Evolutionary conservation across 2,329 filamentous ascomycete genomes (phyloP), one percentile per base, ranked within the genome.

Genomic region (Neofusicoccum laricinum): DNA sequence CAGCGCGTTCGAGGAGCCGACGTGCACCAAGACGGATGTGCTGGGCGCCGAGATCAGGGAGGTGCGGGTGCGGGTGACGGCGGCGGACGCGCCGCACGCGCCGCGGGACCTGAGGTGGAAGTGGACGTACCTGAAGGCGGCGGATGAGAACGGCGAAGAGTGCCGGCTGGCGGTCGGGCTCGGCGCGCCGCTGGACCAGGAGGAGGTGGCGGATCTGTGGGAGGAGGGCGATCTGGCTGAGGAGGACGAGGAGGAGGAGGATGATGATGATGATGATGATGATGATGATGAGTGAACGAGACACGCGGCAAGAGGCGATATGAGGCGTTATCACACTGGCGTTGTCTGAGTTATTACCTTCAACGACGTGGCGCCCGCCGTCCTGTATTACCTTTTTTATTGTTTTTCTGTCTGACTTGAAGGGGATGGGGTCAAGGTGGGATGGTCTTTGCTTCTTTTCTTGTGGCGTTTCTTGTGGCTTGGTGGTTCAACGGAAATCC

Each of bases 11-110:
- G 63, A 64, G 53, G 55, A 64, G 55, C 63, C 63, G 11, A 64
- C 63, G 8, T 25, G 19, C 38, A 64, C 63, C 21, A 64, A 64
- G 63, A 59, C 45, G 45, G 63, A 64, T 38, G 63, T 64, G 15
- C 15, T 64, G 21, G 63, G 63, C 25, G 36, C 55, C 10, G 63
- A 64, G 63, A 48, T 64, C 15, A 32, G 63, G 21, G 63, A 61
- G 34, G 55, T 58, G 41, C 8, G 51, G 10, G 53, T 64, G 17
- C 50, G 40, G 53, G 15, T 64, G 38, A n/a, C 36, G 34, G 19
- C 21, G 10, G 15, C 38, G 38, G 55, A 59, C 11, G 25, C 14
- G 43, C 25, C 43, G 41, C 57, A 38, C 1, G n/a, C 30, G 57
- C 19, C 17, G 25, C 10, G n/a, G 10, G 57, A 61, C 8, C 15